Percentiles rank a stretch among this genome's conserved stretches.
phyloP scores from a whole-genome alignment of 179 eudicot species.

The Corrigiola litoralis region DNA sequence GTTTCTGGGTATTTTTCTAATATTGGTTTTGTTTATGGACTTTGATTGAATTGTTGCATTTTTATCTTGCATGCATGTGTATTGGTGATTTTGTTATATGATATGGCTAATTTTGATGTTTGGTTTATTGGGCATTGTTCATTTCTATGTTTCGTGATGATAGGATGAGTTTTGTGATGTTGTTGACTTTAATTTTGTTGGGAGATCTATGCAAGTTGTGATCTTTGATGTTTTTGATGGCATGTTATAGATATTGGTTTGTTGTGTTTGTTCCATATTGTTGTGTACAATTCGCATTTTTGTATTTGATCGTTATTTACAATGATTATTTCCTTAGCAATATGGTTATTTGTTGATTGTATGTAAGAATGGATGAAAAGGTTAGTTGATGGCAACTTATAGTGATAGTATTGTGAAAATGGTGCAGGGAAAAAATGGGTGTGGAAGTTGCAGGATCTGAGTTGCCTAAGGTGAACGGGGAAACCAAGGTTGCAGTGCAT shows the following conservation, averaged over 20 bases:
- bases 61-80: slow-evolving; percentile 21
- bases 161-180: neutral
- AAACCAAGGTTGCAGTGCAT: slow-evolving; percentile 25
- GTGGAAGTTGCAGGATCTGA: slow-evolving; percentile 55
- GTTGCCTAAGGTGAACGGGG: slow-evolving; percentile 37
- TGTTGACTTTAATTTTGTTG: neutral
- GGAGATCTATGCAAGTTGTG: slow-evolving; percentile 12
- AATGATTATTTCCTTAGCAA: neutral
- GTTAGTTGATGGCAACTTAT: neutral
- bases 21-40: neutral
- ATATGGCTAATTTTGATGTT: neutral
- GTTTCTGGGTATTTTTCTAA: slow-evolving; percentile 5
- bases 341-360: neutral
- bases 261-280: neutral
- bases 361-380: neutral
- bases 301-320: no score
- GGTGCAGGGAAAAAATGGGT: slow-evolving; percentile 39
- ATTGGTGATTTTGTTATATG: neutral
- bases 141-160: neutral
- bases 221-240: neutral
- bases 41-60: slow-evolving; percentile 1
- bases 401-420: neutral
- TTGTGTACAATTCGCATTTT: no score
- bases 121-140: neutral
- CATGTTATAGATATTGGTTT: neutral